A percentile compares a stretch with the other conserved stretches of the same genome.
phyloP scores from a whole-genome alignment of 2,329 filamentous ascomycete genomes.

The Trichoderma harzianum region DNA sequence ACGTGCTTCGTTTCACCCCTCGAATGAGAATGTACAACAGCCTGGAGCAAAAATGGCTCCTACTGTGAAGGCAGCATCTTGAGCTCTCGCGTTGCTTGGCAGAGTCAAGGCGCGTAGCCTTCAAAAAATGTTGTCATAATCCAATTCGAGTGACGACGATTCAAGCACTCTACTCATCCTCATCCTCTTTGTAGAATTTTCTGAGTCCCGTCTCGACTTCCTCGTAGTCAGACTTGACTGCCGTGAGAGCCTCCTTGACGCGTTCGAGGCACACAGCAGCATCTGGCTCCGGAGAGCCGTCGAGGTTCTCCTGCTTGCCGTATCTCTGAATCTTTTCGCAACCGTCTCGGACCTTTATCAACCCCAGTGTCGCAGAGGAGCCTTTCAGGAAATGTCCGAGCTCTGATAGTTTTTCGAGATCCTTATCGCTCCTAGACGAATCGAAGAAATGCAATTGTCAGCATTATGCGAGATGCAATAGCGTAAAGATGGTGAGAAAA shows the following conservation, averaged over 20 bases:
- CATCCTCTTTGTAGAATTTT: conserved; percentile 54
- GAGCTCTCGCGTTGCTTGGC: neutral
- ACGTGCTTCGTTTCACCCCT: neutral
- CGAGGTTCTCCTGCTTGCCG: conserved; percentile 76
- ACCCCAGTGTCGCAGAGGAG: conserved; percentile 88
- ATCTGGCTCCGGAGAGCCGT: conserved; percentile 65
- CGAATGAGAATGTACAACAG: neutral
- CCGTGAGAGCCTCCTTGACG: conserved; percentile 65
- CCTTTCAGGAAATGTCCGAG: conserved; percentile 97
- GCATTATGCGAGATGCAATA: neutral
- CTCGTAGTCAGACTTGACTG: conserved; percentile 72
- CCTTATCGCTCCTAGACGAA: conserved; percentile 54
- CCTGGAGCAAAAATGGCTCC: neutral
- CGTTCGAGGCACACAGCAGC: conserved; percentile 64
- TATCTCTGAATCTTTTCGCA: conserved; percentile 97
- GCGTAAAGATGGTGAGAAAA: neutral
- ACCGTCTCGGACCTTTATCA: conserved; percentile 84
- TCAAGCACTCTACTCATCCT: conserved; percentile 14
- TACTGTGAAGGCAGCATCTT: neutral
- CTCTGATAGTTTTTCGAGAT: conserved; percentile 72
- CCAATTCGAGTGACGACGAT: neutral
- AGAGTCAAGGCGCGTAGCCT: neutral
- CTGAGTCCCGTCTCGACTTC: conserved; percentile 69
- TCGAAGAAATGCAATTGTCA: conserved; percentile 1
- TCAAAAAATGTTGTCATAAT: neutral